Percentiles rank a stretch among this genome's conserved stretches.
Conservation (phyloP, 1,139 yeast genomes). For the Kodamaea arcana region DNA sequence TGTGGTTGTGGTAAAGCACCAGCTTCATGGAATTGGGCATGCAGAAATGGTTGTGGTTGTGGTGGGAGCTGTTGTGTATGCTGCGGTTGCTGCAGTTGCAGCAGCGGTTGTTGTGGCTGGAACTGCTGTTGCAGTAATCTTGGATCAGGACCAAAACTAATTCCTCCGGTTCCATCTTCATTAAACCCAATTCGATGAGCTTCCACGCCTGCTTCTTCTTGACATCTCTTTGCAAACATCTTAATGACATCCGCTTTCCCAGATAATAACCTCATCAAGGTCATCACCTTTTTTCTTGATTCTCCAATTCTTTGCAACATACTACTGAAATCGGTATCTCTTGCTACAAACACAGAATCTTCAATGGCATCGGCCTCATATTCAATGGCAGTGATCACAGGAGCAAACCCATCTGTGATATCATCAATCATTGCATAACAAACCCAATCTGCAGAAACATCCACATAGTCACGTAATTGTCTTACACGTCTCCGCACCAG, state of each 20-base stretch:
- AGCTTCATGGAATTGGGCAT: neutral
- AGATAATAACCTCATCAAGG: slow-evolving; percentile 80
- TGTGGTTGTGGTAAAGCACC: slow-evolving; percentile 1
- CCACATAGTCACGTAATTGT: slow-evolving; percentile 82
- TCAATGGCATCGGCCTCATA: slow-evolving; percentile 91
- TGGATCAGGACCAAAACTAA: slow-evolving; percentile 22
- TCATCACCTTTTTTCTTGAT: slow-evolving; percentile 86
- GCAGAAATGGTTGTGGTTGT: slow-evolving; percentile 2
- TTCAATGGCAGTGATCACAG: slow-evolving; percentile 81
- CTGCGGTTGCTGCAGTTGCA: slow-evolving; percentile 10
- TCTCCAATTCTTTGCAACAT: slow-evolving; percentile 85
- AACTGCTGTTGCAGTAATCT: slow-evolving; percentile 10
- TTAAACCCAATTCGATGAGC: slow-evolving; percentile 10
- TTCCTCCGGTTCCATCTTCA: slow-evolving; percentile 16
- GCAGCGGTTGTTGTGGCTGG: slow-evolving; percentile 1
- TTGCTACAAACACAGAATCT: slow-evolving; percentile 53
- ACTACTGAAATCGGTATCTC: slow-evolving; percentile 53
- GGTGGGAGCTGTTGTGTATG: slow-evolving; percentile 9
- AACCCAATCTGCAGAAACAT: slow-evolving; percentile 87
- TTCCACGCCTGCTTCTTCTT: slow-evolving; percentile 47
- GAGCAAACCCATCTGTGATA: slow-evolving; percentile 91
- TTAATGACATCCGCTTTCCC: slow-evolving; percentile 97
- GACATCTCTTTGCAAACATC: slow-evolving; percentile 96
- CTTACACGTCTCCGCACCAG: slow-evolving; percentile 89
- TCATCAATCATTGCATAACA: slow-evolving; percentile 93